Percentiles rank a stretch among this genome's conserved stretches.
phyloP scores from a whole-genome alignment of 345 rosid species.

The Adansonia digitata region DNA sequence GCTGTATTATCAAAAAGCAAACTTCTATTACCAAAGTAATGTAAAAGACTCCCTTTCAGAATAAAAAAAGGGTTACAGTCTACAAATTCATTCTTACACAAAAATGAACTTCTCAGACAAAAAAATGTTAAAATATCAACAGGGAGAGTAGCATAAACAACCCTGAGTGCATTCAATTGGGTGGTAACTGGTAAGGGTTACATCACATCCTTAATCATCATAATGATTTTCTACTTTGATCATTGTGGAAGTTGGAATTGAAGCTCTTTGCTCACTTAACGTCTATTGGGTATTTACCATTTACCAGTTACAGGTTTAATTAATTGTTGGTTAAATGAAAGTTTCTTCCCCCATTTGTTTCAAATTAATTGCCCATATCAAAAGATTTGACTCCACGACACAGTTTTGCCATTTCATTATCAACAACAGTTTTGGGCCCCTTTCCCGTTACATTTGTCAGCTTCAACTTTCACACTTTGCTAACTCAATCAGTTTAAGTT shows the following conservation, averaged over 20 bases:
- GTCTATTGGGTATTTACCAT: conserved; percentile 2
- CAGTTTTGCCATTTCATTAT: conserved; percentile 2
- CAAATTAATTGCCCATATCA: neutral
- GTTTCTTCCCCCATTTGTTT: neutral
- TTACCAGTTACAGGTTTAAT: neutral
- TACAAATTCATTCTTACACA: neutral
- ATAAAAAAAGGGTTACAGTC: neutral
- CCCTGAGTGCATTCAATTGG: neutral
- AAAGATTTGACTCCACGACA: conserved; percentile 15
- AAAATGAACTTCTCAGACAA: neutral
- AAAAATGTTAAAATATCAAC: neutral
- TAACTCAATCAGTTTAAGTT: neutral
- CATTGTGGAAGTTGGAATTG: neutral
- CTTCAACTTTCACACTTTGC: neutral
- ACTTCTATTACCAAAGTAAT: neutral
- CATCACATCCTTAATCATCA: conserved; percentile 6
- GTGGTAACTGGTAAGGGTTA: neutral
- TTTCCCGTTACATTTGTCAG: neutral
- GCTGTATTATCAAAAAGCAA: neutral
- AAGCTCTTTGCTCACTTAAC: neutral
- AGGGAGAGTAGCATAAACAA: neutral
- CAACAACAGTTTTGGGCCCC: neutral
- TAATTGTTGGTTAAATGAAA: neutral
- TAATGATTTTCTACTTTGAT: neutral
- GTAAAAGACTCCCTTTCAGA: neutral